Percentiles rank a stretch among this genome's conserved stretches.
These are phyloP conservation scores for Magnaporthales sp. DNA, from an alignment of 2,329 filamentous ascomycete species.

Conservation along the genomic window DNA sequence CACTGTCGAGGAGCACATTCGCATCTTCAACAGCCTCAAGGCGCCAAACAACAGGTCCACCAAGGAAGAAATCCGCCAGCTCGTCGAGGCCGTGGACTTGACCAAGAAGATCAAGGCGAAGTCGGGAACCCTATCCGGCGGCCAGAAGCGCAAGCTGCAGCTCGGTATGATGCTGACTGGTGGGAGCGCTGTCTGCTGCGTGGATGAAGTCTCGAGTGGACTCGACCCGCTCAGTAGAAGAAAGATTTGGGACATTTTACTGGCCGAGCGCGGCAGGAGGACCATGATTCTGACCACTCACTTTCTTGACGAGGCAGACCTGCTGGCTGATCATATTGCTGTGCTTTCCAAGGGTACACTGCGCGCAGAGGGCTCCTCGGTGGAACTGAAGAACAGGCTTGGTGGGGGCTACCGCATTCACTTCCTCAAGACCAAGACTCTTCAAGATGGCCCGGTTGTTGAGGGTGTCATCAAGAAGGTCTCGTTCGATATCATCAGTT, in stretches of 20 bases:
- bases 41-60: conserved; percentile 46
- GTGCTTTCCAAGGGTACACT: conserved; percentile 79
- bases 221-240: conserved; percentile 78
- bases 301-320: conserved; percentile 87
- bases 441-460: conserved; percentile 39
- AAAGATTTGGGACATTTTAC: conserved; percentile 90
- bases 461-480: conserved; percentile 47
- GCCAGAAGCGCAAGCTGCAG: conserved; percentile 87
- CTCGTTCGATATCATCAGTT: conserved; percentile 64
- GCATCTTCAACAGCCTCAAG: conserved; percentile 78
- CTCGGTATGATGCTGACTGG: conserved; percentile 94
- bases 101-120: conserved; percentile 62
- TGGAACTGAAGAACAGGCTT: conserved; percentile 72
- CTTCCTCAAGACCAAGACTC: conserved; percentile 50
- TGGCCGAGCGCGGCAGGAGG: conserved; percentile 71
- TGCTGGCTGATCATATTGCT: conserved; percentile 80
- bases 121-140: conserved; percentile 74
- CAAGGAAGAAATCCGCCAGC: conserved; percentile 48
- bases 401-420: conserved; percentile 82
- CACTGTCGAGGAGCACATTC: conserved; percentile 76
- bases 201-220: conserved; percentile 86
- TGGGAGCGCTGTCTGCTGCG: conserved; percentile 77
- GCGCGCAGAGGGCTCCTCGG: conserved; percentile 75
- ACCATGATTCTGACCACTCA: conserved; percentile 88
- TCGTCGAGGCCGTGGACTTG: conserved; percentile 67